Evolutionary conservation across 371 early-diverging fungal genomes (phyloP), one percentile per base, ranked within the genome.

Genomic region (Rhizomucor miehei): DNA sequence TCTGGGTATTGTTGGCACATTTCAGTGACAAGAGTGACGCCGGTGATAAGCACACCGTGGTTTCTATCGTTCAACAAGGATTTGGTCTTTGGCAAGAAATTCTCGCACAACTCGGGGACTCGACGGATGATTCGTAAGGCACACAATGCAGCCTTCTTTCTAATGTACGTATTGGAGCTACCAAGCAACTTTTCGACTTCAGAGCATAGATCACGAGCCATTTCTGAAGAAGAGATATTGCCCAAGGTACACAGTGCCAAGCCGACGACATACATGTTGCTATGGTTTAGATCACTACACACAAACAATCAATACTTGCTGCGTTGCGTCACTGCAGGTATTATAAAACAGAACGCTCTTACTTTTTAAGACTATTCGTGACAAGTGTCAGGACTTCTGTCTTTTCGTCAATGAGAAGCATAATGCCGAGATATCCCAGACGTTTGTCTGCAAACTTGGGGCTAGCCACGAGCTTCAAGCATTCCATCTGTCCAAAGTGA

Each of bases 401-500:
- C 66, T 95, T 95, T 74, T 98, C 98, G 69, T 98, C 99, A 52
- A 98, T 80, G 45, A 98, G 73, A 36, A 97, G 82, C 91, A 94
- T 93, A 55, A 93, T 95, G 29, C 98, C 99, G 49, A 98, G 81
- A 70, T 98, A 98, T 12, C 97, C 98, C 29, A 98, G 72, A 45
- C 97, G 87, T 70, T 98, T 98, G 70, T 98, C 98, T 6, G 95
- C 80, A 71, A 93, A 97, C 58, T 88, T 77, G 9, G 92, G 88
- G 21, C 92, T 91, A 21, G 97, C 97, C 1, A 93, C 98, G 48
- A 98, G 73, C 71, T 98, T 98, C 43, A 98, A 73, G 65, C 97
- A 98, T 68, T 98, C 98, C 62, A 98, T 94, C 79, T 98, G 97
- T 14, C 99, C 99, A 69, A 97, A 98, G 66, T 97, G 97, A 39